A percentile compares a stretch with the other conserved stretches of the same genome.
Conservation (phyloP, 73 alveolate species). For the Stentor coeruleus region DNA sequence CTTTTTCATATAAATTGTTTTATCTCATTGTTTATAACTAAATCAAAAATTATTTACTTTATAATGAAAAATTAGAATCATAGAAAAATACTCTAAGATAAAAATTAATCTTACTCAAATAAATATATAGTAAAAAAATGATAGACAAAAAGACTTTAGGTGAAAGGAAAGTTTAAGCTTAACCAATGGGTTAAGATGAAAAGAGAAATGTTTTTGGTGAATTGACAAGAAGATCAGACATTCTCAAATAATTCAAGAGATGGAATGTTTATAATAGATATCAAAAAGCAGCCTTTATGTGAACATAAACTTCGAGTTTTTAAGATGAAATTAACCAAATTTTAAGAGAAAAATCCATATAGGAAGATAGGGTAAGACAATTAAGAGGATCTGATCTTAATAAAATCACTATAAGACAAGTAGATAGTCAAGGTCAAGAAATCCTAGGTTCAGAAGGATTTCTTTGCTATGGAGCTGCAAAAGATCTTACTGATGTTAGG, state of each 20-base stretch:
- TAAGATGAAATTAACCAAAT: conserved; percentile 94
- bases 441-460: conserved; percentile 93
- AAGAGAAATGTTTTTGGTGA: conserved; percentile 65
- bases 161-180: conserved; percentile 91
- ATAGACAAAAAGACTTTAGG: no score
- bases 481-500: conserved; percentile 91
- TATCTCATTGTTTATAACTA: no score
- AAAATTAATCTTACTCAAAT: no score
- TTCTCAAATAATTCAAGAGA: conserved; percentile 69
- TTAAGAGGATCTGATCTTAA: conserved; percentile 96
- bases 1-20: no score
- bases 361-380: conserved; percentile 92
- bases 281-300: conserved; percentile 94
- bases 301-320: conserved; percentile 92
- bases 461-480: conserved; percentile 96
- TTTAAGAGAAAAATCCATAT: conserved; percentile 76
- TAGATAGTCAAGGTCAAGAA: conserved; percentile 84
- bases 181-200: conserved; percentile 91
- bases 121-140: no score
- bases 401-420: conserved; percentile 56
- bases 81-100: no score
- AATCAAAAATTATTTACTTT: no score
- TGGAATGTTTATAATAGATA: conserved; percentile 78
- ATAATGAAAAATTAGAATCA: no score
- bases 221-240: conserved; percentile 72